These are phyloP conservation scores for Leccinum rimulosum DNA, from an alignment of 768 basidiomycete genomes.

Conservation along the genomic window DNA sequence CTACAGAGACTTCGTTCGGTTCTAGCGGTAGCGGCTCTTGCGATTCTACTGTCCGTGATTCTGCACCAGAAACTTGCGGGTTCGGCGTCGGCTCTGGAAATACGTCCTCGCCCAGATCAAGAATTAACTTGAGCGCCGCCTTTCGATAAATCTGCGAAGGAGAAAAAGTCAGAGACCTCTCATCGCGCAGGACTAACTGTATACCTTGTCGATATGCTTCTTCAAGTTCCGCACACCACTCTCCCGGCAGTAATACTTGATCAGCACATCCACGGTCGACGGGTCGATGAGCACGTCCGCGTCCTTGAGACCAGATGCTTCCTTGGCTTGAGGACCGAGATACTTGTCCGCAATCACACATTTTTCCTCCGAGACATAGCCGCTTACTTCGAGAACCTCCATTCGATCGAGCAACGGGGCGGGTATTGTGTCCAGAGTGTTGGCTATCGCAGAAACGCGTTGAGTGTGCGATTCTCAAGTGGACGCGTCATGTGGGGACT, in stretches of 20 bases:
- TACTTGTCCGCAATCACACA: slow-evolving; percentile 82
- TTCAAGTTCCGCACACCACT: slow-evolving; percentile 96
- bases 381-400: slow-evolving; percentile 94
- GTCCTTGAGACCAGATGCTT: slow-evolving; percentile 80
- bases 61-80: slow-evolving; percentile 12
- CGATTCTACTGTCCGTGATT: slow-evolving; percentile 46
- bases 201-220: slow-evolving; percentile 97
- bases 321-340: slow-evolving; percentile 90
- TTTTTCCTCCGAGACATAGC: slow-evolving; percentile 95
- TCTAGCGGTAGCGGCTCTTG: slow-evolving; percentile 47
- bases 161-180: background rate
- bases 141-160: slow-evolving; percentile 85
- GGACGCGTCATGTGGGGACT: slow-evolving; percentile 9
- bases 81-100: slow-evolving; percentile 66
- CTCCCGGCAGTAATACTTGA: slow-evolving; percentile 97
- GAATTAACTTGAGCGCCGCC: slow-evolving; percentile 87
- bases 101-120: slow-evolving; percentile 83
- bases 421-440: slow-evolving; percentile 90
- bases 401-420: slow-evolving; percentile 92
- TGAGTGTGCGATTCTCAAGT: slow-evolving; percentile 7
- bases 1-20: slow-evolving; percentile 22
- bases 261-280: slow-evolving; percentile 78
- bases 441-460: slow-evolving; percentile 45
- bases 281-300: slow-evolving; percentile 80
- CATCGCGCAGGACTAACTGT: background rate